Percentiles rank a stretch among this genome's conserved stretches.
These are phyloP conservation scores for Colletotrichum nymphaeae DNA, from an alignment of 2,329 filamentous ascomycete species.

Conservation along the genomic window DNA sequence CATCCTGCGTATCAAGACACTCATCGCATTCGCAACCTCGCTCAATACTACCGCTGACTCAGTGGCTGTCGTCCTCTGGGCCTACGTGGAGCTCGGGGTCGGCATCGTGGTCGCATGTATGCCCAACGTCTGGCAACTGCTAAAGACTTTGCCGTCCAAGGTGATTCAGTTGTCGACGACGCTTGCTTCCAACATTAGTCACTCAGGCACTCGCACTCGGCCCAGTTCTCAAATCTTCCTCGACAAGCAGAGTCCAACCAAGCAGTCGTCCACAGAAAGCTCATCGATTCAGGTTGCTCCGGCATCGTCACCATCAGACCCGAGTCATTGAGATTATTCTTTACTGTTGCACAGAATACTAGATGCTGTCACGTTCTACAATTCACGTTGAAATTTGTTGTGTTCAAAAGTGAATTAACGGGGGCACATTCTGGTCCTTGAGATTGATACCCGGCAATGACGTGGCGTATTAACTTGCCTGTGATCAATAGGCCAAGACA, in stretches of 20 bases:
- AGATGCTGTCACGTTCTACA: no score
- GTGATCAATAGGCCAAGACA: no score
- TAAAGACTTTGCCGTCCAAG: conserved; percentile 34
- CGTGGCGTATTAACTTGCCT: no score
- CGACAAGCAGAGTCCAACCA: not conserved
- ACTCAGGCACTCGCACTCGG: not conserved
- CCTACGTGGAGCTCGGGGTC: conserved; percentile 50
- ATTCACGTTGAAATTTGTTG: no score
- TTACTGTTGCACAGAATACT: no score
- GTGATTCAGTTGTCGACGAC: conserved; percentile 6
- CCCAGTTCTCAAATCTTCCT: not conserved
- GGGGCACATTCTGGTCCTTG: no score
- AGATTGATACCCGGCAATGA: no score
- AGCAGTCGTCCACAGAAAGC: not conserved
- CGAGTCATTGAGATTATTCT: not conserved
- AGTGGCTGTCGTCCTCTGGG: conserved; percentile 46
- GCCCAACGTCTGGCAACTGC: conserved; percentile 47
- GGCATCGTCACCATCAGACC: not conserved
- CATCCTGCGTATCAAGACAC: conserved; percentile 8
- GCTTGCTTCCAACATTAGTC: not conserved
- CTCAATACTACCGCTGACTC: conserved; percentile 41
- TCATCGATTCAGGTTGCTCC: not conserved
- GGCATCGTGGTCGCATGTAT: conserved; percentile 52
- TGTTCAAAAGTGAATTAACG: no score
- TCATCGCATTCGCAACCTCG: not conserved